Base-by-base conservation (phyloP, 768 basidiomycete genomes). In the Boletus rubescentipes region DNA sequence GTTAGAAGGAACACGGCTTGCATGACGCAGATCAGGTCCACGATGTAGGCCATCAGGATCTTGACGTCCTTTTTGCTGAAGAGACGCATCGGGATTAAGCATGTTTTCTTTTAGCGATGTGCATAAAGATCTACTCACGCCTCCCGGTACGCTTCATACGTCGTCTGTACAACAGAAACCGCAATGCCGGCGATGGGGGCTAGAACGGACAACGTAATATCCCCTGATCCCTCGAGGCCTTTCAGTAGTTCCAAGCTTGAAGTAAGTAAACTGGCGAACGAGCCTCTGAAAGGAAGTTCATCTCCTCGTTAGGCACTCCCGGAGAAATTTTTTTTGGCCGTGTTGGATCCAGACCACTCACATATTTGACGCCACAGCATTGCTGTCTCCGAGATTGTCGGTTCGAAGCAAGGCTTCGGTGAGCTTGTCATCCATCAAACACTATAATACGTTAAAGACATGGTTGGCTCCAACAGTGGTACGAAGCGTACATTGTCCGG, bases 1-100 rank as follows among this genome's bases (percentile, higher is more conserved):
- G 49, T 35, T n/a, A 62, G 2, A 34, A 57, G 29, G 30, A 47
- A 61, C 16, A 62, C 6, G 15, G 23, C 34, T 26, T 62, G 60
- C 60, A 61, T 61, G 51, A 58, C 41, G 31, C 50, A 61, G 23
- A 58, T 51, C 29, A 61, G 15, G 45, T 58, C 48, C 2, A 62
- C 42, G 23, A 58, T 53, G 40, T 49, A 61, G 23, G 31, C 48
- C 51, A 61, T 61, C 21, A 61, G 29, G 20, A 58, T 23, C 14
- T 50, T 61, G 16, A 50, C 60, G 23, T 50, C 48, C 23, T 31
- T 50, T 40, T 50, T 47, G 8, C 60, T 60, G 11, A 9, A 41
- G 26, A 6, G 40, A 44, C n/a, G 10, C 29, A 29, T 18, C n/a
- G n/a, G 15, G 14, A 5, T 7, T 12, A 2, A 1, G 18, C 0